Percentiles rank a stretch among this genome's conserved stretches.
These are phyloP conservation scores for Aspergillus asperescens DNA, from an alignment of 495 filamentous ascomycete genomes.

Conservation along the genomic window DNA sequence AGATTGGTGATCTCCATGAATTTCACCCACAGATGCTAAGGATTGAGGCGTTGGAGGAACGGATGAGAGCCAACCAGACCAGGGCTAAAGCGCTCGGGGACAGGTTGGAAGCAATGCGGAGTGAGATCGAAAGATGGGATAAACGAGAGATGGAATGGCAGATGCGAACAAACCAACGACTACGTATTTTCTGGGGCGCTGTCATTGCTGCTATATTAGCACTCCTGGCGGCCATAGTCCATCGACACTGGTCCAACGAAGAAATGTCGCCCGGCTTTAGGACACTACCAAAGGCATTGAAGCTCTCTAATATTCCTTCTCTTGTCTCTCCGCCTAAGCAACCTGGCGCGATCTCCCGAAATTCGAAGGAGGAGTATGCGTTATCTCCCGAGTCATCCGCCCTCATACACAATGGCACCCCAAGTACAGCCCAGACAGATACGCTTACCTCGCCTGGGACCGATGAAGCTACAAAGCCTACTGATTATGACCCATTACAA, in stretches of 20 bases:
- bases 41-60: conserved; percentile 59
- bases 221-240: conserved; percentile 41
- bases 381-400: conserved; percentile 20
- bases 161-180: conserved; percentile 55
- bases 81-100: conserved; percentile 60
- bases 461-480: conserved; percentile 4
- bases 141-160: conserved; percentile 67
- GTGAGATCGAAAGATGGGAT: conserved; percentile 66
- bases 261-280: neutral
- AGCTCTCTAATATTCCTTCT: neutral
- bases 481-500: conserved; percentile 26
- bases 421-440: conserved; percentile 5
- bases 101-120: conserved; percentile 59
- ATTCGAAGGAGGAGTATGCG: neutral
- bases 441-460: conserved; percentile 3
- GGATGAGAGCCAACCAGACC: conserved; percentile 58
- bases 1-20: conserved; percentile 59
- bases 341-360: neutral
- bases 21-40: conserved; percentile 67
- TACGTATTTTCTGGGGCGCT: conserved; percentile 58
- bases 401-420: conserved; percentile 18
- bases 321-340: neutral
- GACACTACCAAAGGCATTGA: neutral
- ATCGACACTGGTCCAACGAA: conserved; percentile 26
- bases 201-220: conserved; percentile 34